Evolutionary conservation across 441 rosid species (phyloP), one percentile per base, ranked within the genome.

Genomic region (Eruca vesicaria): DNA sequence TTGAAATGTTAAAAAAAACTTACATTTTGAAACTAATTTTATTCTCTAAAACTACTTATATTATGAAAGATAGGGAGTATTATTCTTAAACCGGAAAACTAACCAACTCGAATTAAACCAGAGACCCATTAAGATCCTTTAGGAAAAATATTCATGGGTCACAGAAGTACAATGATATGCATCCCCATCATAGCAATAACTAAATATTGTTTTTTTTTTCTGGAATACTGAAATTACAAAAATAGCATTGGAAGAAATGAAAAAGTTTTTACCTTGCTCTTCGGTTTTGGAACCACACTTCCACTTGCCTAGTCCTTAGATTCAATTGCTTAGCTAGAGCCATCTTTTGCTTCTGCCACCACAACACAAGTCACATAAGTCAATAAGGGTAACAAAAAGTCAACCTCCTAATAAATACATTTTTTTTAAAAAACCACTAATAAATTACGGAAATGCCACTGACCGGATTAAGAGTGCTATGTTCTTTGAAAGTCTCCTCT

Each of bases 261-360:
- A 15, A 8, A 15, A 33, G 2, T 20, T 53, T 11, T 79, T 63
- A 93, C 98, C 98, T 90, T 76, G 98, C 98, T 77, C 97, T 87
- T 56, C 97, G 84, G 81, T 94, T 94, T 83, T 91, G 98, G 81
- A 94, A 92, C 98, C 97, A 94, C 56, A 94, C 98, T 76, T 94
- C 98, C 41, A 94, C 97, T 72, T 94, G 98, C 48, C 98, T 86
- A 1, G 95, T 87, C 81, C 83, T 82, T 35, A 90, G 90, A 60
- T 84, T 84, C 85, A 94, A 79, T 81, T 88, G 95, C 78, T 90
- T 92, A 5, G 94, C 92, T 80, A 94, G 68, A 0, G 86, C 94
- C 80, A 87, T 63, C 84, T 92, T 94, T 79, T 90, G 95, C 67
- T 89, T 94, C 98, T 94, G 90, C 62, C 23, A 4, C 16, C n/a